phyloP scores from a whole-genome alignment of 306 rosid species.

The Ormosia emarginata region DNA sequence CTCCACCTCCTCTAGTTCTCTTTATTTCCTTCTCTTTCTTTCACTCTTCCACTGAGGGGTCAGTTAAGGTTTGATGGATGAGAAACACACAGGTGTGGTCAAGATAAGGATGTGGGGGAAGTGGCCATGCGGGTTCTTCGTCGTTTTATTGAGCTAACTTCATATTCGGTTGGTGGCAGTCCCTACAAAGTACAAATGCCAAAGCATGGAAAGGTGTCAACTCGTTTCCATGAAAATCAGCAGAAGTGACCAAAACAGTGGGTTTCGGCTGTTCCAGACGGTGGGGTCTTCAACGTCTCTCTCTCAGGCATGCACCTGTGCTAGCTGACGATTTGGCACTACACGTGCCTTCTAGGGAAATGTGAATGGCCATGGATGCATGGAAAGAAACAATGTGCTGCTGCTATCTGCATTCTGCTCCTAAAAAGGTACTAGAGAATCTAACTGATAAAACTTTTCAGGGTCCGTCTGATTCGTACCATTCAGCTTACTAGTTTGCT shows the following conservation, averaged over 20 bases:
- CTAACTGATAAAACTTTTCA: neutral
- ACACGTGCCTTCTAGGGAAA: conserved; percentile 10
- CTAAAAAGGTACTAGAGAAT: neutral
- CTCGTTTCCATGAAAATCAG: neutral
- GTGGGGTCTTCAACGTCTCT: neutral
- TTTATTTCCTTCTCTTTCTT: neutral
- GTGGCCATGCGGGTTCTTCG: conserved; percentile 1
- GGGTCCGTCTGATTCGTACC: neutral
- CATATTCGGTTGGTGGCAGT: neutral
- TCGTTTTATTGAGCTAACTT: neutral
- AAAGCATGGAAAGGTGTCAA: conserved; percentile 28
- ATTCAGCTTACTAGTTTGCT: neutral
- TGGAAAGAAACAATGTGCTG: neutral
- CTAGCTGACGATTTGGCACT: neutral
- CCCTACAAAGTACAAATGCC: conserved; percentile 2
- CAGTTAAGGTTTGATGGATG: conserved; percentile 17
- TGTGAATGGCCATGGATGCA: neutral
- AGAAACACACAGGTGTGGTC: neutral
- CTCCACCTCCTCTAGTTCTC: neutral
- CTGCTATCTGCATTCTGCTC: neutral
- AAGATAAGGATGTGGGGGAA: neutral
- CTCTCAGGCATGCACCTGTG: neutral
- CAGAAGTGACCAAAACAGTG: neutral
- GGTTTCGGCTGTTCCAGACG: neutral
- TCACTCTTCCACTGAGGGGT: neutral